Base-by-base conservation (phyloP, 1,284 basidiomycete species). In the Coriolopsis trogii region DNA sequence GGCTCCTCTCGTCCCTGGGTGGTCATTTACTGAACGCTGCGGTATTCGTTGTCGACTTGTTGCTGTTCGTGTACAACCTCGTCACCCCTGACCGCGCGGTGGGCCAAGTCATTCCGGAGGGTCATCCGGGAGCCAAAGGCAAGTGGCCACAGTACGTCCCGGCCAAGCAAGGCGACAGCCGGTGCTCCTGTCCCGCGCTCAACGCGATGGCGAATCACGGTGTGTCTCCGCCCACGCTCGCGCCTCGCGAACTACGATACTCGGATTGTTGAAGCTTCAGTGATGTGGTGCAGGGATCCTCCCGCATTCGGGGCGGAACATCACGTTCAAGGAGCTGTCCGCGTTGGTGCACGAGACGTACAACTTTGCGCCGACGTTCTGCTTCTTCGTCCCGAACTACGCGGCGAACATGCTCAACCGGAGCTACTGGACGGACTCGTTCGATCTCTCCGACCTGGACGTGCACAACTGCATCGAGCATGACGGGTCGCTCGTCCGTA, bases 201-300 rank as follows among this genome's bases (percentile, higher is more conserved):
- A 91, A 91, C 59, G 84, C 86, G 0, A 73, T 91, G 78, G 85
- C 87, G 6, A 88, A 89, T 66, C 87, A 88, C 52, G 87, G 86
- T 87, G 54, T 38, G 78, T 48, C n/a, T 12, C n/a, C 28, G n/a
- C n/a, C n/a, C n/a, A n/a, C n/a, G n/a, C n/a, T n/a, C n/a, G n/a
- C n/a, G n/a, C n/a, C n/a, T n/a, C n/a, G n/a, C n/a, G n/a, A n/a
- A n/a, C n/a, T n/a, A n/a, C n/a, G n/a, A n/a, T n/a, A n/a, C n/a
- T n/a, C n/a, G n/a, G n/a, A n/a, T n/a, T n/a, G n/a, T n/a, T n/a
- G n/a, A n/a, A n/a, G n/a, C n/a, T n/a, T n/a, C n/a, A n/a, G n/a
- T n/a, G n/a, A n/a, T n/a, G n/a, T 16, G 16, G n/a, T 47, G 15
- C 50, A 90, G 88, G 88, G 15, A 82, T 90, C 46, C 64, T 90